phyloP scores from a whole-genome alignment of 1,284 basidiomycete species.

The Phellopilus nigrolimitatus region DNA sequence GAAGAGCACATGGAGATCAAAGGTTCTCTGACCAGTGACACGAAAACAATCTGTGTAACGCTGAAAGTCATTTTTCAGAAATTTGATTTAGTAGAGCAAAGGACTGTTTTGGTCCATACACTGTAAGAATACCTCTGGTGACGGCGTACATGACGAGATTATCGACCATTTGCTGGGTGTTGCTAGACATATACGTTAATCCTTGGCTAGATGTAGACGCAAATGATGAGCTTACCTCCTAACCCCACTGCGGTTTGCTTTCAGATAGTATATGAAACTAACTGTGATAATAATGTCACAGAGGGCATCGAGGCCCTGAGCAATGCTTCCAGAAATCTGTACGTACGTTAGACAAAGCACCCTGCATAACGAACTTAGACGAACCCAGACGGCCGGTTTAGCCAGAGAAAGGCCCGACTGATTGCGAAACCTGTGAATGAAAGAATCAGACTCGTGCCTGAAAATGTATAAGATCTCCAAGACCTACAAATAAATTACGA shows the following conservation, averaged over 20 bases:
- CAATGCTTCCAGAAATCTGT: background rate
- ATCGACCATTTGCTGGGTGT: slow-evolving; percentile 3
- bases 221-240: slow-evolving; percentile 1
- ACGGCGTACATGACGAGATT: slow-evolving; percentile 7
- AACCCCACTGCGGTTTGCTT: background rate
- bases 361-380: background rate
- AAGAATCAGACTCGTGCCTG: background rate
- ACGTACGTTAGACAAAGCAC: background rate
- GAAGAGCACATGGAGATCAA: too few species aligned
- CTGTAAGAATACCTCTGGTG: slow-evolving; percentile 1
- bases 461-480: background rate
- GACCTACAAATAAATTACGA: slow-evolving; percentile 1
- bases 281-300: slow-evolving; percentile 8
- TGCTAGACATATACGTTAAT: background rate
- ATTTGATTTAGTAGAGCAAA: too few species aligned
- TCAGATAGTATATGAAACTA: slow-evolving; percentile 6
- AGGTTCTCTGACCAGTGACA: slow-evolving; percentile 3
- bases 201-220: background rate
- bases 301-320: slow-evolving; percentile 5
- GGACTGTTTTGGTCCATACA: background rate
- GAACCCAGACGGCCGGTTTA: slow-evolving; percentile 1
- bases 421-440: background rate
- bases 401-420: slow-evolving; percentile 2
- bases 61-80: background rate
- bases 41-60: slow-evolving; percentile 7